Conservation (phyloP, 192 early-diverging fungal genomes). For the Diversispora epigaea region DNA sequence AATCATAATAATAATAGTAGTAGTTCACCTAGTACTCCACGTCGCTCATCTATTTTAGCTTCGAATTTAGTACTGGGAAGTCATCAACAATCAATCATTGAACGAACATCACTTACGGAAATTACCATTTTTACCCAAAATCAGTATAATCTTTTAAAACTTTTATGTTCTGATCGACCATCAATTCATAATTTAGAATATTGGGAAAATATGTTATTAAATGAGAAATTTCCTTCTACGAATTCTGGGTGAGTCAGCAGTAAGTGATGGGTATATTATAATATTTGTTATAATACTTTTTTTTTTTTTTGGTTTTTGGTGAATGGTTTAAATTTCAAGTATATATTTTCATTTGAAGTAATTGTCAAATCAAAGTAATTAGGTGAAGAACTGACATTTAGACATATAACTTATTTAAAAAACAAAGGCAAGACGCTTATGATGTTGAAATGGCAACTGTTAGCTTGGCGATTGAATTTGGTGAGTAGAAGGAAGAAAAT, state of each 20-base stretch:
- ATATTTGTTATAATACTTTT: background rate
- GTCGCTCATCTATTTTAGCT: background rate
- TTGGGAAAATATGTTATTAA: slow-evolving; percentile 40
- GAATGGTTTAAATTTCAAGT: background rate
- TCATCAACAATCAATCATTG: slow-evolving; percentile 6
- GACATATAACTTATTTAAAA: background rate
- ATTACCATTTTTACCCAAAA: slow-evolving; percentile 14
- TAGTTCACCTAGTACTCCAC: background rate
- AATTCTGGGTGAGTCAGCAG: slow-evolving; percentile 36
- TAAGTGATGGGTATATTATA: background rate
- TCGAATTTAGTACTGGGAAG: background rate
- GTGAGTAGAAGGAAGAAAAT: slow-evolving; percentile 39
- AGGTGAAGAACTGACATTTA: no score
- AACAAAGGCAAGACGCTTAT: slow-evolving; percentile 65
- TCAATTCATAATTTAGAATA: slow-evolving; percentile 32
- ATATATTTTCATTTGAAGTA: background rate
- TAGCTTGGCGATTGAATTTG: slow-evolving; percentile 58
- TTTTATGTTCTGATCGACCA: slow-evolving; percentile 18
- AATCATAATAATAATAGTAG: no score
- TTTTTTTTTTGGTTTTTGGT: background rate
- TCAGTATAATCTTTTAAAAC: slow-evolving; percentile 11
- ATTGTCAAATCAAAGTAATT: background rate
- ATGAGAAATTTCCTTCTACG: slow-evolving; percentile 43
- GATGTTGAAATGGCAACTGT: slow-evolving; percentile 70
- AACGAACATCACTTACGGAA: slow-evolving; percentile 19